phyloP scores from a whole-genome alignment of 768 basidiomycete genomes.

The Agrocybe praecox region DNA sequence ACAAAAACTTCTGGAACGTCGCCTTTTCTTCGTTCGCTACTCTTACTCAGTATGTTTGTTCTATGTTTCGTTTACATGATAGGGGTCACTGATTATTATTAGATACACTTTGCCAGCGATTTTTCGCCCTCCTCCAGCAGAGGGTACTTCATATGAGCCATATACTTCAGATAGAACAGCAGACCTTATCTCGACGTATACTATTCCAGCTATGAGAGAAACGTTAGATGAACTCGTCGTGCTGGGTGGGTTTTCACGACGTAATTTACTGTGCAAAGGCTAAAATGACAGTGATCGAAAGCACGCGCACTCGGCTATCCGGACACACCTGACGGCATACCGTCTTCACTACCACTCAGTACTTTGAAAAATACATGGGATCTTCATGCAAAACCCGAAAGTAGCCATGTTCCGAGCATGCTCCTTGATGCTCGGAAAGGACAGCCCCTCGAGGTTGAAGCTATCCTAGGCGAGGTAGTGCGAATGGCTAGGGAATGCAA shows the following conservation, averaged over 20 bases:
- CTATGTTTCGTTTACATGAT: background rate
- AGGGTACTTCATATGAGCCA: constrained; percentile 38
- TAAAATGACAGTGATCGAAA: constrained; percentile 10
- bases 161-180: constrained; percentile 43
- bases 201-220: constrained; percentile 48
- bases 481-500: constrained; percentile 46
- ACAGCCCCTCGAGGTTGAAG: constrained; percentile 68
- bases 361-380: constrained; percentile 40
- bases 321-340: constrained; percentile 46
- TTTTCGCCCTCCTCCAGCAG: constrained; percentile 47
- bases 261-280: background rate
- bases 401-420: constrained; percentile 60
- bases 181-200: constrained; percentile 40
- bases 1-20: constrained; percentile 69
- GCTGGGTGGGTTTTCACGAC: constrained; percentile 1
- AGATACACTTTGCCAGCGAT: constrained; percentile 51
- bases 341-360: constrained; percentile 40
- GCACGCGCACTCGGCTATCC: constrained; percentile 51
- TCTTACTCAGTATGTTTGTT: constrained; percentile 39
- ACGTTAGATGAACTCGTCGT: constrained; percentile 46
- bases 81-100: background rate
- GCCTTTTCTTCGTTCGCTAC: constrained; percentile 55
- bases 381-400: constrained; percentile 43
- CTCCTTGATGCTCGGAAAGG: constrained; percentile 56
- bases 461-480: constrained; percentile 64